Evolutionary conservation across 2,329 filamentous ascomycete species (phyloP), one percentile per base, ranked within the genome.

Genomic region (Akanthomyces uredinophilus): DNA sequence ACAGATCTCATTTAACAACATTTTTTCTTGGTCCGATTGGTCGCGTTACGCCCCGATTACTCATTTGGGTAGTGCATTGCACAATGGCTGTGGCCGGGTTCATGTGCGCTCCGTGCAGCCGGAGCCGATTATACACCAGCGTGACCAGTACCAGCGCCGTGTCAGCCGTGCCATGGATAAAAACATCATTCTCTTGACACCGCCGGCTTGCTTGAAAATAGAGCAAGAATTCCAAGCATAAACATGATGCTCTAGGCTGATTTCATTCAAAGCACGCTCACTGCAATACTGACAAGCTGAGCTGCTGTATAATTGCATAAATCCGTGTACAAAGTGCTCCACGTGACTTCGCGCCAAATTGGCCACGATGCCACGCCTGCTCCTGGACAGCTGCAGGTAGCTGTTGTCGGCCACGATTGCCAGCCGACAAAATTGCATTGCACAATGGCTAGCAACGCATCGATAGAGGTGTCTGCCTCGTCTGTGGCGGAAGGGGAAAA

Each of bases 401-500:
- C 41, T 39, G 29, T 6, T 27, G 55, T 22, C 32, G 10, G 53
- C 24, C 55, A 59, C 50, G 52, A 22, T 53, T 32, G 57, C 53
- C 60, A 44, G 37, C 27, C 46, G 24, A 50, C 5, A 8, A 32
- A 8, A 46, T 44, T 22, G 46, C 24, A 53, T 20, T 39, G 44
- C 16, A 57, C 22, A 0, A 56, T 56, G 52, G 44, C 51, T 24
- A 57, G 43, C 29, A 14, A 51, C 35, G 60, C 37, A 16, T 22
- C 60, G n/a, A 50, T n/a, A 54, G 58, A 54, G 46, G 52, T 43
- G 4, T 7, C 41, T 24, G 29, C 49, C 52, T 53, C n/a, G n/a
- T 27, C 62, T 37, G 41, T 32, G 22, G 57, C 51, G 20, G 20
- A 60, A n/a, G 44, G 57, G 44, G 47, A 22, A 59, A 70, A 69